phyloP scores from a whole-genome alignment of 306 rosid species.

The Cucumis cinereus region DNA sequence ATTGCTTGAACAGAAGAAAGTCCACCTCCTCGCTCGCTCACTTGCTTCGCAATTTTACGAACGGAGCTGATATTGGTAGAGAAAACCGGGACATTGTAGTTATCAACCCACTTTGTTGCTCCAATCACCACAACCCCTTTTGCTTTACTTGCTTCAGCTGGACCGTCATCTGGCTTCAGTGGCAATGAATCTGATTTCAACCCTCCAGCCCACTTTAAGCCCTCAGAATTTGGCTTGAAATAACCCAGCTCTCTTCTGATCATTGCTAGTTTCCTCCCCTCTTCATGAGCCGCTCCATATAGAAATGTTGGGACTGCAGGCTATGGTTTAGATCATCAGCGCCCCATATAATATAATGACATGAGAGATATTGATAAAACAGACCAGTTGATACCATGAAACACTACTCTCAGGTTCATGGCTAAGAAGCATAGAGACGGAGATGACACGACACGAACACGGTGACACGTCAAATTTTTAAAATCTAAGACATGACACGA shows the following conservation, averaged over 20 bases:
- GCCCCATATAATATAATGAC: neutral
- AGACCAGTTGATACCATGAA: neutral
- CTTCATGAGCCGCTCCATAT: constrained; percentile 78
- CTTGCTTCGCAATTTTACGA: constrained; percentile 33
- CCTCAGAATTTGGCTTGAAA: constrained; percentile 61
- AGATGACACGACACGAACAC: no score
- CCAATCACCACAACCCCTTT: constrained; percentile 59
- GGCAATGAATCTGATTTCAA: constrained; percentile 28
- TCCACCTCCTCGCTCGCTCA: constrained; percentile 40
- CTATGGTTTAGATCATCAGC: constrained; percentile 14
- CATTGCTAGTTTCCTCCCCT: constrained; percentile 51
- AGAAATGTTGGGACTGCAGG: constrained; percentile 67
- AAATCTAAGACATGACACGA: no score
- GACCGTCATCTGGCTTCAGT: constrained; percentile 63
- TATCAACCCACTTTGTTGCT: constrained; percentile 57
- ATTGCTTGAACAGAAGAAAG: constrained; percentile 78
- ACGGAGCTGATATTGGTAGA: constrained; percentile 36
- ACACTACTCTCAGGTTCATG: neutral
- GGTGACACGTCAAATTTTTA: no score
- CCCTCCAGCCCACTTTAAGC: constrained; percentile 56
- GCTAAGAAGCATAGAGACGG: no score
- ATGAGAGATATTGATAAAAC: neutral
- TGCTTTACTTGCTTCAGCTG: constrained; percentile 28
- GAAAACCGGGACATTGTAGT: constrained; percentile 60
- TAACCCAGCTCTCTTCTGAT: constrained; percentile 71